Conservation (phyloP, 108 stramenopile species). For the Nitzschia sp. region DNA sequence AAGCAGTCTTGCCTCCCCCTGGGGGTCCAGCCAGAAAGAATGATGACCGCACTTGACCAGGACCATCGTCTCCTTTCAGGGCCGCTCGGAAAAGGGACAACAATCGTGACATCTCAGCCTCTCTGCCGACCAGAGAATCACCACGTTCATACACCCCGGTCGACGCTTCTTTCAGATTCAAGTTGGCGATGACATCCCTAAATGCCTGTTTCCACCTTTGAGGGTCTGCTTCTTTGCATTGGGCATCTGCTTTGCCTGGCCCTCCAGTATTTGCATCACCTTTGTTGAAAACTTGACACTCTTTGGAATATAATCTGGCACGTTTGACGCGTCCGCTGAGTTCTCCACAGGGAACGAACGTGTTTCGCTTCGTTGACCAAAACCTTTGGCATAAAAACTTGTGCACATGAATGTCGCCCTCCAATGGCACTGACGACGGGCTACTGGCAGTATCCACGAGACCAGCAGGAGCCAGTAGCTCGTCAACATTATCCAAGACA, state of each 20-base stretch:
- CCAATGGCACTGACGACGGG: slow-evolving; percentile 7
- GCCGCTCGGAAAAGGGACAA: slow-evolving; percentile 59
- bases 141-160: slow-evolving; percentile 52
- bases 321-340: slow-evolving; percentile 41
- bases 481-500: slow-evolving; percentile 31
- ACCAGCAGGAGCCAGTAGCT: slow-evolving; percentile 54
- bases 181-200: slow-evolving; percentile 52
- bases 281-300: background rate
- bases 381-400: slow-evolving; percentile 67
- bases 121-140: slow-evolving; percentile 55
- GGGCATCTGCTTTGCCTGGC: too few relatives aligned
- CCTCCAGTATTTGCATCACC: background rate
- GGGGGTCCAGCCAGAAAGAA: slow-evolving; percentile 83
- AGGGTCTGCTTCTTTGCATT: background rate
- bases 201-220: slow-evolving; percentile 55
- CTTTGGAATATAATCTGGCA: slow-evolving; percentile 39
- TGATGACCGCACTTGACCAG: slow-evolving; percentile 39
- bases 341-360: slow-evolving; percentile 74
- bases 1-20: slow-evolving; percentile 79
- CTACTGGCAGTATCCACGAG: slow-evolving; percentile 22
- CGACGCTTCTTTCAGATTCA: slow-evolving; percentile 76
- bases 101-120: slow-evolving; percentile 61
- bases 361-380: slow-evolving; percentile 69
- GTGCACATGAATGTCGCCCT: slow-evolving; percentile 46
- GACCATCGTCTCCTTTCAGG: slow-evolving; percentile 40